phyloP scores from a whole-genome alignment of 2,329 filamentous ascomycete genomes.

The Alternaria rosae region DNA sequence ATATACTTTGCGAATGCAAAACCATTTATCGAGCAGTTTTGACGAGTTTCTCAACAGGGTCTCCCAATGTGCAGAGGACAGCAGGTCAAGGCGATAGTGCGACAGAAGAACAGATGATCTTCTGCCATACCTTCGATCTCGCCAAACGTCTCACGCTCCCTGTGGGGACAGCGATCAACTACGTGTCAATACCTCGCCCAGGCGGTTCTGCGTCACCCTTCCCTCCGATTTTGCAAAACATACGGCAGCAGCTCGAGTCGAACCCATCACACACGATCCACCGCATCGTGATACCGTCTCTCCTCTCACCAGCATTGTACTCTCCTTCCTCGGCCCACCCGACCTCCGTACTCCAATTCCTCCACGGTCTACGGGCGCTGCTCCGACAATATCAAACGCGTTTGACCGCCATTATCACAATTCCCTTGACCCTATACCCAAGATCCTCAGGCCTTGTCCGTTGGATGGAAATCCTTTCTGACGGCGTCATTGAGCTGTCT shows the following conservation, averaged over 20 bases:
- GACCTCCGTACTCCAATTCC: slow-evolving; percentile 76
- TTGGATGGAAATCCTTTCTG: slow-evolving; percentile 84
- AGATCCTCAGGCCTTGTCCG: slow-evolving; percentile 77
- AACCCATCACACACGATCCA: slow-evolving; percentile 69
- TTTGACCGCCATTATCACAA: slow-evolving; percentile 75
- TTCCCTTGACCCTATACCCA: slow-evolving; percentile 82
- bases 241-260: slow-evolving; percentile 62
- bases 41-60: slow-evolving; percentile 26
- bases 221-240: slow-evolving; percentile 68
- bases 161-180: slow-evolving; percentile 51
- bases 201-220: slow-evolving; percentile 68
- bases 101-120: slow-evolving; percentile 54
- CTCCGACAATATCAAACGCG: slow-evolving; percentile 71
- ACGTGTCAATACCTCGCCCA: slow-evolving; percentile 63
- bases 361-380: slow-evolving; percentile 79
- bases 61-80: slow-evolving; percentile 26
- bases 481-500: slow-evolving; percentile 86
- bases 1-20: slow-evolving; percentile 29
- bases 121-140: slow-evolving; percentile 62
- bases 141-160: slow-evolving; percentile 58
- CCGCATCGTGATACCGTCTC: slow-evolving; percentile 80
- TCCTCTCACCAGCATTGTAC: slow-evolving; percentile 88
- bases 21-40: slow-evolving; percentile 17
- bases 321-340: slow-evolving; percentile 73
- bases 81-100: slow-evolving; percentile 53